Base-by-base conservation (phyloP, 2,329 filamentous ascomycete species). In the Fusarium nanum region DNA sequence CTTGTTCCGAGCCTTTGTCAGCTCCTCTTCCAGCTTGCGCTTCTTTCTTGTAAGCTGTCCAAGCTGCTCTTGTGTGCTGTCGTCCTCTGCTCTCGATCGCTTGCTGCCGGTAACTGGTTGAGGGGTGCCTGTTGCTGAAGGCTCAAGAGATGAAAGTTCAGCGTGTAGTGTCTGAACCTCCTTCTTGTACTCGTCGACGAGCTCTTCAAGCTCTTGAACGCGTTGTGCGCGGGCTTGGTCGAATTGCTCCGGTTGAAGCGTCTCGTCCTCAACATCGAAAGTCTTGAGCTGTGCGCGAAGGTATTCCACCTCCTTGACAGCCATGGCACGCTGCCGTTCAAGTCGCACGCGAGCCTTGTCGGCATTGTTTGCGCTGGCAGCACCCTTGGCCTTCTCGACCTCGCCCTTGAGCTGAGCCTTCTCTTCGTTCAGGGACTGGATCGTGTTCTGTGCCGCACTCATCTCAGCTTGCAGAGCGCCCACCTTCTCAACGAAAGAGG, bases 291-390 rank as follows among this genome's bases (percentile, higher is more conserved):
- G 96, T 1, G 93, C 95, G 23, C 96, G 92, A 9, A 99, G 86
- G 77, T 97, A 97, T 72, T 98, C 94, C 1, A 96, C 93, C 78
- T 99, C 97, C 77, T 98, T 98, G 25, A 93, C 86, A 0, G 94
- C 93, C 10, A 99, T 86, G 1, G 87, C 88, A 61, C 93, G 92
- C 77, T 98, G 95, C 62, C 96, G 87, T 74, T 99, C 95, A 0
- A 98, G 83, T 32, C 96, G 88, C 56, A 92, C 83, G 45, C 89
- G 90, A 2, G 88, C 86, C 80, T 94, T 92, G 75, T 93, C 92
- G 18, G 84, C 83, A 22, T 82, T 85, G 2, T 81, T 76, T 7
- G 83, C 81, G 6, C 78, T 83, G 28, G 81, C 81, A 2, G 83
- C 80, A 5, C 82, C 80, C 75, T 90, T 92, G 14, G 91, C 80